Evolutionary conservation across 371 early-diverging fungal species (phyloP).

Genomic region (Mortierella sp.): DNA sequence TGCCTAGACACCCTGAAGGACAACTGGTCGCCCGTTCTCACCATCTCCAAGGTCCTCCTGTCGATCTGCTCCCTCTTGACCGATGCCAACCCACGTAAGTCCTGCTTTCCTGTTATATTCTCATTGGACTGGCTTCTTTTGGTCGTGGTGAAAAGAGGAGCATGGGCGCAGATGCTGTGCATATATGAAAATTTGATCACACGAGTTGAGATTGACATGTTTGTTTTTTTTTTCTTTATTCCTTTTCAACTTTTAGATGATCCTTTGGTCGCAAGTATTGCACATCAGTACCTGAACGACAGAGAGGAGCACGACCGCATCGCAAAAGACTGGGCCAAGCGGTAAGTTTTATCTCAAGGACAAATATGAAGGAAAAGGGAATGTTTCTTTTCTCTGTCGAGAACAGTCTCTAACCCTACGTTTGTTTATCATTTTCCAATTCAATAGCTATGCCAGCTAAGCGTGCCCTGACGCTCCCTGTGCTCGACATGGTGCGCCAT

Average conservation of each 20-base stretch:
- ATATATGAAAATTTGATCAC: not conserved
- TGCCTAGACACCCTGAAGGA: slow-evolving; percentile 96
- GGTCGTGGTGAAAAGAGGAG: not conserved
- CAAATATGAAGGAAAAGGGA: too few relatives aligned
- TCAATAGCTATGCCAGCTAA: slow-evolving; percentile 35
- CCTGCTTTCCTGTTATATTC: not conserved
- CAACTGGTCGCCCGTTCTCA: slow-evolving; percentile 96
- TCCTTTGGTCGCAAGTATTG: slow-evolving; percentile 93
- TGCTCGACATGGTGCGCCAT: not conserved
- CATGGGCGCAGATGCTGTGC: too few relatives aligned
- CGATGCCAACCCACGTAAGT: slow-evolving; percentile 90
- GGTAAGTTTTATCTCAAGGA: slow-evolving; percentile 61
- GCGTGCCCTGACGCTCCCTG: not conserved
- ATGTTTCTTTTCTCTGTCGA: too few relatives aligned
- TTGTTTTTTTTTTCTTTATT: not conserved
- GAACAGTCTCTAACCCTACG: not conserved
- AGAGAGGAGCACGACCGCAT: slow-evolving; percentile 91
- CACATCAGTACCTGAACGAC: slow-evolving; percentile 90
- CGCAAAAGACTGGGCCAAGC: slow-evolving; percentile 95
- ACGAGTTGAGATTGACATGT: not conserved
- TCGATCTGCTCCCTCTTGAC: slow-evolving; percentile 91
- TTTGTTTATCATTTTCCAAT: not conserved
- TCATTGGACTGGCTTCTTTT: not conserved
- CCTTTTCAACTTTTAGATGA: slow-evolving; percentile 71
- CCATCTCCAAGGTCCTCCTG: slow-evolving; percentile 92